phyloP scores from a whole-genome alignment of 169 alveolate genomes.

The Cyclospora cayetanensis region DNA sequence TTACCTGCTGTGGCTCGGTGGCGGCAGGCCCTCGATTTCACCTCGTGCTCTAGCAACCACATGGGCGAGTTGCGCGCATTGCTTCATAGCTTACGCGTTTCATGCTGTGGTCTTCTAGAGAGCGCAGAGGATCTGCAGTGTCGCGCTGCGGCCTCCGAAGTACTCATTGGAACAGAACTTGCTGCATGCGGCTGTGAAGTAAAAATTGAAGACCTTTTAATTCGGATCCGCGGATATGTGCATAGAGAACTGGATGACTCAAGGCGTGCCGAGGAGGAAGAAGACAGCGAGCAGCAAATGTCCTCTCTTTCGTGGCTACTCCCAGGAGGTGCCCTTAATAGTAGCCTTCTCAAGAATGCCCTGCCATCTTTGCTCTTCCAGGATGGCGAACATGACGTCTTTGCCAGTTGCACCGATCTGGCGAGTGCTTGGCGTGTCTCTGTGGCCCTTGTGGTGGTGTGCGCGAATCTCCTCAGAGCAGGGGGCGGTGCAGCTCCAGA shows the following conservation, averaged over 20 bases:
- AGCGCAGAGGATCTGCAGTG: constrained; percentile 28
- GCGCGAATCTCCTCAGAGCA: constrained; percentile 25
- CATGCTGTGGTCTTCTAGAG: constrained; percentile 58
- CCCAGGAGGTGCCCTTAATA: constrained; percentile 28
- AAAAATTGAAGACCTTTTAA: not conserved
- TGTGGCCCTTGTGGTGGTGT: constrained; percentile 31
- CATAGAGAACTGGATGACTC: not conserved
- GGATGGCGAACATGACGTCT: not conserved
- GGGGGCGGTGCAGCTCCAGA: constrained; percentile 37
- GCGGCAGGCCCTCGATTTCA: not conserved
- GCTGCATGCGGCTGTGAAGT: constrained; percentile 69
- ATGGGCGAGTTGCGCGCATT: constrained; percentile 27
- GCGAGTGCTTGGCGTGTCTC: constrained; percentile 21
- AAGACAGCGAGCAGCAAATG: not conserved
- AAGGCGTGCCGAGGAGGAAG: constrained; percentile 35
- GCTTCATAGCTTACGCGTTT: constrained; percentile 9
- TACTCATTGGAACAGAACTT: constrained; percentile 52
- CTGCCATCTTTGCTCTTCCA: constrained; percentile 6
- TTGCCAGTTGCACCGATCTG: not conserved
- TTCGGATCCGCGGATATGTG: constrained; percentile 22
- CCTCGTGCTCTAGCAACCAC: not conserved
- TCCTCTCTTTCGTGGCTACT: not conserved
- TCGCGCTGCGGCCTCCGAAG: constrained; percentile 66
- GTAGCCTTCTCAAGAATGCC: not conserved
- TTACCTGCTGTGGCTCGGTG: constrained; percentile 43